Evolutionary conservation across 2,329 filamentous ascomycete genomes (phyloP).

Genomic region (Xylaria arbuscula): DNA sequence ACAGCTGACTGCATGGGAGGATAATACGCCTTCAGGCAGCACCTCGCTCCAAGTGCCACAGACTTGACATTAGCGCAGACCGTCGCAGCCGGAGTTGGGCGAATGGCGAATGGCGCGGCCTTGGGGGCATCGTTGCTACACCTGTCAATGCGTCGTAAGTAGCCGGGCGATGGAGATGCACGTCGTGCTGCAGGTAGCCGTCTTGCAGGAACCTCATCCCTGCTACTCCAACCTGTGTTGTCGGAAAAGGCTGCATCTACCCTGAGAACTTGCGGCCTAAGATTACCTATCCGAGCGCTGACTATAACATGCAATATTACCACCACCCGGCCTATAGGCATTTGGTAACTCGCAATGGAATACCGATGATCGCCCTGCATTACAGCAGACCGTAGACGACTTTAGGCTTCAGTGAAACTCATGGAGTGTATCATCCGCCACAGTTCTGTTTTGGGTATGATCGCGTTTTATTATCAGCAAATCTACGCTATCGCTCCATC

Average conservation of each 20-base stretch:
- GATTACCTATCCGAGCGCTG: constrained; percentile 25
- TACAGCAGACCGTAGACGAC: constrained; percentile 9
- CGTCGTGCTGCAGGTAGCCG: constrained; percentile 33
- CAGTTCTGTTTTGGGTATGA: constrained; percentile 11
- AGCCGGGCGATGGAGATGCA: constrained; percentile 35
- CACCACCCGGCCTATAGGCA: constrained; percentile 24
- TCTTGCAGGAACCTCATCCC: constrained; percentile 36
- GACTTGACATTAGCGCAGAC: constrained; percentile 33
- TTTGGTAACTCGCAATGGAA: constrained; percentile 14
- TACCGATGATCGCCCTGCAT: constrained; percentile 22
- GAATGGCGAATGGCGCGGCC: constrained; percentile 29
- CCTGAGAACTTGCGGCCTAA: constrained; percentile 31
- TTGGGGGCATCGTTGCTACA: constrained; percentile 26
- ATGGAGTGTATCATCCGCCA: constrained; percentile 20
- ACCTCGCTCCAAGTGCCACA: constrained; percentile 34
- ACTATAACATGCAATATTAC: constrained; percentile 25
- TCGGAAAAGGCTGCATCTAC: constrained; percentile 37
- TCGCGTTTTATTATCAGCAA: constrained; percentile 23
- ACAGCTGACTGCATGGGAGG: constrained; percentile 27
- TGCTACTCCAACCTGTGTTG: constrained; percentile 33
- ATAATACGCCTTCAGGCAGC: constrained; percentile 34
- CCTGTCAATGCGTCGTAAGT: constrained; percentile 31
- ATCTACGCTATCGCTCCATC: constrained; percentile 6
- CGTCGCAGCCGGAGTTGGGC: constrained; percentile 31
- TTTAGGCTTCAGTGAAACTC: constrained; percentile 25